Evolutionary conservation across 371 early-diverging fungal genomes (phyloP), one percentile per base, ranked within the genome.

Genomic region (Apophysomyces trapeziformis): DNA sequence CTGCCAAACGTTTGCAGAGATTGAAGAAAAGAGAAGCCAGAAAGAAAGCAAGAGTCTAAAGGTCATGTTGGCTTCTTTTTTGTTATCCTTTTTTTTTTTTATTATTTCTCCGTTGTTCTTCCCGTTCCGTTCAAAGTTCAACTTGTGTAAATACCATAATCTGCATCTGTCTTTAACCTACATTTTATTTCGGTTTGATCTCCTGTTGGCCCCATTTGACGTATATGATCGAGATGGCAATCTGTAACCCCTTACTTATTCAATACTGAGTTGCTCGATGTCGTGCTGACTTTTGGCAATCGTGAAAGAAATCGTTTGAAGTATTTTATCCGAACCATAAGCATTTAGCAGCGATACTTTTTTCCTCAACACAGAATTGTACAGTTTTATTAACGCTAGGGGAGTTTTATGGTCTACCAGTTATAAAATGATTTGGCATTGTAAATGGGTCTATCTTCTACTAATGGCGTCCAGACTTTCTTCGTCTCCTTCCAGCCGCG

Each of bases 391-490:
- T 26, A 26, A 26, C 26, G 26, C 26, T 26, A 26, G 26, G 26
- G 26, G 26, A 26, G 36, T n/a, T 18, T 38, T 50, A 35, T 26
- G 58, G 39, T 63, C 63, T 85, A 93, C 94, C 94, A 93, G 74
- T 93, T 93, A 74, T 93, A 93, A 69, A 78, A 88, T 45, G 81
- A 79, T 65, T 88, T 77, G 35, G 91, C 83, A 68, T 92, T 93
- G 70, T 93, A 91, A 61, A 94, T 88, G 18, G 94, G 93, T 72
- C 89, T 91, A 41, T 78, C 73, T 65, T 93, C 93, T 11, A 82
- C 73, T 65, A 93, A 66, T 21, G 90, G 89, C 38, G 75, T 86
- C 91, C 90, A 91, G 39, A 91, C 88, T 64, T 89, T 91, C 64
- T 85, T 89, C 43, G 82, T 78, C 44, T 86, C 76, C 65, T 85